Percentiles rank a stretch among this genome's conserved stretches.
Conservation (phyloP, 352 stramenopile species). For the Pythium biforme region DNA sequence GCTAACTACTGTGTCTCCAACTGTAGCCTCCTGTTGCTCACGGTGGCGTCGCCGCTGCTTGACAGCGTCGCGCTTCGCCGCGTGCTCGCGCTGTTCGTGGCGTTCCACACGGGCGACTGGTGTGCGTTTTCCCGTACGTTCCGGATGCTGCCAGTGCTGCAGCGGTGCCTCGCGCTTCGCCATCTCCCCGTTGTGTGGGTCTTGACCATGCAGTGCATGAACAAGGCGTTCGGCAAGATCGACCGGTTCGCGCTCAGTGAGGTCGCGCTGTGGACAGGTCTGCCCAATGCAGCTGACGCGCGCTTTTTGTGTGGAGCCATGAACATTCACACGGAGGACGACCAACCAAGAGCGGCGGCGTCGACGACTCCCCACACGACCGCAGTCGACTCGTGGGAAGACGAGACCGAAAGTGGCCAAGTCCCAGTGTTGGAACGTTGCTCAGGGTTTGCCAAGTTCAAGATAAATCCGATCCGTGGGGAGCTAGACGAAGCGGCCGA, state of each 20-base stretch:
- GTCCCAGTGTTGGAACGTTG: no score
- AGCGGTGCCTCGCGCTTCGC: conserved; percentile 40
- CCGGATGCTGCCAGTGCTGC: conserved; percentile 34
- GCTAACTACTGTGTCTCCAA: no score
- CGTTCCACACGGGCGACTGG: conserved; percentile 50
- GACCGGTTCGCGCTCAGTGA: conserved; percentile 48
- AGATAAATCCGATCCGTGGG: conserved; percentile 12
- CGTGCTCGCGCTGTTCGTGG: conserved; percentile 53
- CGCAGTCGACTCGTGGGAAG: conserved; percentile 12
- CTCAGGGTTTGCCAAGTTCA: conserved; percentile 15
- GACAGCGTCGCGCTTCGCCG: not conserved
- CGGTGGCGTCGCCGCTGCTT: conserved; percentile 18
- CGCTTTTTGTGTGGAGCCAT: conserved; percentile 38
- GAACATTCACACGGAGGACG: conserved; percentile 40
- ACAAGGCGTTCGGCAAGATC: conserved; percentile 63
- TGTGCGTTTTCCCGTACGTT: conserved; percentile 32
- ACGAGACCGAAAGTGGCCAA: not conserved
- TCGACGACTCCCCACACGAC: not conserved
- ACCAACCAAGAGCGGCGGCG: no score
- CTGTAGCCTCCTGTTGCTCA: conserved; percentile 38
- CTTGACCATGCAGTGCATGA: conserved; percentile 40
- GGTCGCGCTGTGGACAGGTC: conserved; percentile 34
- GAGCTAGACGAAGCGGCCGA: conserved; percentile 5
- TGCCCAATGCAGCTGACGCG: conserved; percentile 25
- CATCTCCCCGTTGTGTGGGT: conserved; percentile 44